These are phyloP conservation scores for Gynostemma pentaphyllum DNA, from an alignment of 306 rosid genomes.

Conservation along the genomic window DNA sequence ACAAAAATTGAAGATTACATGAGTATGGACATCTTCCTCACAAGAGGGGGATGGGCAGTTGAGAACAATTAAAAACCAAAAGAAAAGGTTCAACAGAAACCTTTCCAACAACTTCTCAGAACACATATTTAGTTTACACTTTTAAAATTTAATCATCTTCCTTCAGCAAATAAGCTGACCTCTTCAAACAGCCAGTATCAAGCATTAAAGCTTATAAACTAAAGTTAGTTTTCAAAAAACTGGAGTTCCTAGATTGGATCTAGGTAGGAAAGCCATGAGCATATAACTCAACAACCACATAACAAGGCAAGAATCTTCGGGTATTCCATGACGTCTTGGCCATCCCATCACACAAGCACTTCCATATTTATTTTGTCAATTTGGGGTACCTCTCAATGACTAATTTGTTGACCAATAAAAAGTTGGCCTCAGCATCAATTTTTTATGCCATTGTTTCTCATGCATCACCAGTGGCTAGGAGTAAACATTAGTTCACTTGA, in stretches of 20 bases:
- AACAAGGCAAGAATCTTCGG: background rate
- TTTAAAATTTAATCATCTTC: background rate
- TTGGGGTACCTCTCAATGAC: background rate
- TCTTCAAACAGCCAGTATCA: background rate
- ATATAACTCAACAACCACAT: background rate
- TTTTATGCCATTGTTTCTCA: background rate
- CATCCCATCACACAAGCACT: background rate
- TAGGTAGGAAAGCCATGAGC: background rate
- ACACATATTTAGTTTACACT: background rate
- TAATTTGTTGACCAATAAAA: background rate
- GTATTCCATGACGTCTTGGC: background rate
- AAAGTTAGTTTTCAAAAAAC: background rate
- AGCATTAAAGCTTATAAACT: background rate
- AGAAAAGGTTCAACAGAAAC: background rate
- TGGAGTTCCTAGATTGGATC: background rate
- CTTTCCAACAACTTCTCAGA: background rate
- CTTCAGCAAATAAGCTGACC: background rate
- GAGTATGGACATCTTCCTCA: slow-evolving; percentile 6
- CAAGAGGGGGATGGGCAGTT: background rate
- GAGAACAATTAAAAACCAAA: background rate
- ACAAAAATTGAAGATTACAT: background rate
- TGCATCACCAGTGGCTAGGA: background rate
- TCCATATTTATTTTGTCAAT: background rate
- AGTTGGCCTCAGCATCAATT: background rate
- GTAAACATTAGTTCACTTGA: background rate